Percentiles rank a stretch among this genome's conserved stretches.
phyloP scores from a whole-genome alignment of 139 green algal genomes.

The Micractinium conductrix region DNA sequence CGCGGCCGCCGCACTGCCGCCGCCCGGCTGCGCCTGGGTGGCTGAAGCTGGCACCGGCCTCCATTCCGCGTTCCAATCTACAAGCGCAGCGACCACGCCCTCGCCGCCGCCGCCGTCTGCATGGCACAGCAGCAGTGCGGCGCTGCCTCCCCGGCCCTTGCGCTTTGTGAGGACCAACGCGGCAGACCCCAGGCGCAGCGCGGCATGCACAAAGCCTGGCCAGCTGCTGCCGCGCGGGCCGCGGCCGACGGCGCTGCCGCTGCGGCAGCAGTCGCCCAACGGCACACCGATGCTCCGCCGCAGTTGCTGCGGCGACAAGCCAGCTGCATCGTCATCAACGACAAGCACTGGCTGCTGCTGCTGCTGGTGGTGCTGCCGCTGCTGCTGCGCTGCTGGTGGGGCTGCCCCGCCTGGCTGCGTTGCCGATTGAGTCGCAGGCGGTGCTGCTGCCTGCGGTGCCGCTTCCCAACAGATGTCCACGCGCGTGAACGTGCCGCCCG shows the following conservation, averaged over 20 bases:
- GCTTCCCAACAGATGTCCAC: background rate
- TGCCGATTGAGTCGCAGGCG: no score
- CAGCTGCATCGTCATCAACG: background rate
- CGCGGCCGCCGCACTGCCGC: background rate
- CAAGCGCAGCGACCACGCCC: background rate
- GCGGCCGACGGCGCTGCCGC: background rate
- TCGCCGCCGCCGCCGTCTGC: background rate
- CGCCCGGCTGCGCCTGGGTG: no score
- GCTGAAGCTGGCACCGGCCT: background rate
- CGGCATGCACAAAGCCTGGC: background rate
- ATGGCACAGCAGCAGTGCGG: background rate
- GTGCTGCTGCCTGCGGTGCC: background rate
- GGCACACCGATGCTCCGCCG: background rate
- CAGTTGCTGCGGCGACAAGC: background rate
- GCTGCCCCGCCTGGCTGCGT: background rate
- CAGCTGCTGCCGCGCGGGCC: background rate
- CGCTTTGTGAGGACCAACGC: background rate
- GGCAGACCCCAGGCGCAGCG: background rate
- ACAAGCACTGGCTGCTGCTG: background rate
- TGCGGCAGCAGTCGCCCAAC: background rate
- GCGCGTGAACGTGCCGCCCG: background rate
- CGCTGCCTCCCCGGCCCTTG: background rate
- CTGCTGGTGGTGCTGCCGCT: background rate
- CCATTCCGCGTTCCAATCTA: background rate
- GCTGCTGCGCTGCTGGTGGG: background rate